These are phyloP conservation scores for Suillus tomentosus DNA, from an alignment of 768 basidiomycete genomes.

Conservation along the genomic window DNA sequence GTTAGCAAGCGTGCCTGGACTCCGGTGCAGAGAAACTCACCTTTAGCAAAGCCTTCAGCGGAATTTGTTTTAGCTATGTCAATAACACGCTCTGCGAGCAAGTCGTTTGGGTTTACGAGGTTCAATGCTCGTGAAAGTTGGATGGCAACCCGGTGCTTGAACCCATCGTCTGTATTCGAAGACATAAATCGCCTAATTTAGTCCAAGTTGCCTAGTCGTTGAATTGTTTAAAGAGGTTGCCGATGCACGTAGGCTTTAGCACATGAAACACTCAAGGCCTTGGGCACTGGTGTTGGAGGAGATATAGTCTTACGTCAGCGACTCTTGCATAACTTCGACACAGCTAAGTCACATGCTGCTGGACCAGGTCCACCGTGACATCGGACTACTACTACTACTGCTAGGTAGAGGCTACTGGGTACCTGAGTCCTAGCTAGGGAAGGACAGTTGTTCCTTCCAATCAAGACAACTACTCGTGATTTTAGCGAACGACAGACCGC, in stretches of 20 bases:
- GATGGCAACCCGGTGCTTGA: constrained; percentile 71
- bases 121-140: constrained; percentile 83
- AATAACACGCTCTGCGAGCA: constrained; percentile 75
- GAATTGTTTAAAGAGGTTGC: background rate
- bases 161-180: constrained; percentile 33
- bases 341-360: too few relatives aligned
- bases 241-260: background rate
- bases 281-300: background rate
- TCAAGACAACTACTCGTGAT: background rate
- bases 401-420: too few relatives aligned
- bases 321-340: too few relatives aligned
- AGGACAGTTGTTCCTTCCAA: background rate
- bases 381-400: too few relatives aligned
- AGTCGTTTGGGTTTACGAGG: constrained; percentile 78
- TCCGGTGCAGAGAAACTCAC: constrained; percentile 38
- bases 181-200: background rate
- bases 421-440: background rate
- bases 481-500: background rate
- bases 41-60: constrained; percentile 65
- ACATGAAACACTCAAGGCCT: background rate
- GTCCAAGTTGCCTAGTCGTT: background rate
- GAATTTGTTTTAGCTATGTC: constrained; percentile 77
- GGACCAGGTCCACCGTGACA: too few relatives aligned
- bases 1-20: constrained; percentile 1
- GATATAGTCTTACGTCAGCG: constrained; percentile 5